phyloP scores from a whole-genome alignment of 2,329 filamentous ascomycete species.

The Nakataea oryzae region DNA sequence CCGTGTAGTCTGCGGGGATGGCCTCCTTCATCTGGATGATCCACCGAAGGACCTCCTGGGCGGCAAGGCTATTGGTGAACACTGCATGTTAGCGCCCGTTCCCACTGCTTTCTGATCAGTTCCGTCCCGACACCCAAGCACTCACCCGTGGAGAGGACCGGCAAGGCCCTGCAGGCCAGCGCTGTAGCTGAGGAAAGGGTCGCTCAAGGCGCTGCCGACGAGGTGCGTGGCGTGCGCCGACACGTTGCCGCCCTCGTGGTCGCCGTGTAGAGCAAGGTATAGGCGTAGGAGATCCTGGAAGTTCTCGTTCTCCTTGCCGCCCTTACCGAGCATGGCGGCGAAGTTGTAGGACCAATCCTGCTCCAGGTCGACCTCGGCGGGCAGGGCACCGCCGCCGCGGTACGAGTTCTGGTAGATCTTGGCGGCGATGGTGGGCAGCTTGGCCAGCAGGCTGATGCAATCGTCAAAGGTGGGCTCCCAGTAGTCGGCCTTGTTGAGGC shows the following conservation, averaged over 20 bases:
- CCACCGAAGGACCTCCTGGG: constrained; percentile 95
- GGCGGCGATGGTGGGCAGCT: constrained; percentile 91
- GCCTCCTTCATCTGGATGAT: constrained; percentile 90
- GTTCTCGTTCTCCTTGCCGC: constrained; percentile 75
- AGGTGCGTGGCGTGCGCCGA: constrained; percentile 92
- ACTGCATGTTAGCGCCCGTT: not conserved
- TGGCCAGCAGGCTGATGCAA: constrained; percentile 83
- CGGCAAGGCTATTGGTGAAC: constrained; percentile 55
- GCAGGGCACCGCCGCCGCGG: constrained; percentile 61
- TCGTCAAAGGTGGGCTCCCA: constrained; percentile 99
- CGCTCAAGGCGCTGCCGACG: constrained; percentile 86
- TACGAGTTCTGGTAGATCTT: constrained; percentile 96
- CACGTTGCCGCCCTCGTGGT: constrained; percentile 97
- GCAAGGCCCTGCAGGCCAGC: constrained; percentile 92
- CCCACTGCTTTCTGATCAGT: not conserved
- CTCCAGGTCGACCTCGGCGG: constrained; percentile 64
- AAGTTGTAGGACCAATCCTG: constrained; percentile 99
- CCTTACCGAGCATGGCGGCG: constrained; percentile 87
- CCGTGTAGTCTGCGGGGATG: constrained; percentile 68
- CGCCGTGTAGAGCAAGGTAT: constrained; percentile 92
- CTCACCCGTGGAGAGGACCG: constrained; percentile 75
- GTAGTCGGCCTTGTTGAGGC: constrained; percentile 91
- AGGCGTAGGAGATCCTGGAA: constrained; percentile 92
- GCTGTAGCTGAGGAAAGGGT: constrained; percentile 92
- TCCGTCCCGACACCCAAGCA: not conserved